Base-by-base conservation (phyloP, 148 eudicot genomes). In the Mesembryanthemum crystallinum region DNA sequence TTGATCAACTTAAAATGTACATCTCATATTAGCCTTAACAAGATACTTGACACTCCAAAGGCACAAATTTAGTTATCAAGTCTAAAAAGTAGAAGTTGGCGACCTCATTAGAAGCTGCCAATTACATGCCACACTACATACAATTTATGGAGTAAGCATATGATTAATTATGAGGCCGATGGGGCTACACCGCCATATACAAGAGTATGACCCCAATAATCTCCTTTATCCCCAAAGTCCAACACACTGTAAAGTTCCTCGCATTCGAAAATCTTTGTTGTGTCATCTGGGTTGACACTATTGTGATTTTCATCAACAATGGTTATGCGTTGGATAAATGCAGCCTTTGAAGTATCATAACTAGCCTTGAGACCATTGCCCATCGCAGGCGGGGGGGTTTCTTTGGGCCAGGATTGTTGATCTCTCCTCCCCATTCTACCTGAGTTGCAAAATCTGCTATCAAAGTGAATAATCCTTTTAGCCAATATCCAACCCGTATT, bases 401-500 rank as follows among this genome's bases (percentile, higher is more conserved):
- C 6, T 35, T 45, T 45, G 49, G 49, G 11, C 49, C 49, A 45
- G 66, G 66, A 30, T 62, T 18, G 7, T 17, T 28, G 1, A 62
- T 62, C 8, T 62, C 66, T 27, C 66, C 66, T 8, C 37, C 66
- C 66, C 37, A 62, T 29, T 62, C 66, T 14, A 62, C 66, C 12
- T 62, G 66, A 17, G 17, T 3, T 14, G 66, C 66, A 11, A 29
- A 8, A 7, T 62, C 66, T 29, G 37, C 20, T 9, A 62, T 8
- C 0, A 20, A 10, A 7, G 66, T 62, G 11, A 62, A 28, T 30
- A 27, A 17, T 0, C 6, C 28, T 29, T 28, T 62, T 11, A 20
- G 35, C 66, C 66, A 62, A 30, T 62, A 62, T 62, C 66, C 66
- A 29, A 62, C 21, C 2, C 8, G 17, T 4, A 5, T 10, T 13